Evolutionary conservation across 805 yeast genomes (phyloP).

Genomic region (Candida jianshihensis): DNA sequence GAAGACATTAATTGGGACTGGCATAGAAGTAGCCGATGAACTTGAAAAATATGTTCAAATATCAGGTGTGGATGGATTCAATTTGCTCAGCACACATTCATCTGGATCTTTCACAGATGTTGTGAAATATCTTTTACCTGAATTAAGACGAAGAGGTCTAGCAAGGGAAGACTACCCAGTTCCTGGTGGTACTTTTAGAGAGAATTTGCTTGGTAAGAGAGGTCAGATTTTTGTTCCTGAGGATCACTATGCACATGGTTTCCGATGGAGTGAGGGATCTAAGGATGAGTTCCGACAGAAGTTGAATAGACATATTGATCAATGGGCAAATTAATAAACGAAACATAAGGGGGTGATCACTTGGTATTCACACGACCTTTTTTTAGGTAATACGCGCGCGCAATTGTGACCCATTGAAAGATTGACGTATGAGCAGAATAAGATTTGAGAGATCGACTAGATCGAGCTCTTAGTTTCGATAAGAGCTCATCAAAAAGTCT

Average conservation of each 20-base stretch:
- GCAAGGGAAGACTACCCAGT: slow-evolving; percentile 30
- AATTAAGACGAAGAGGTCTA: slow-evolving; percentile 26
- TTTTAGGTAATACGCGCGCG: too few species aligned
- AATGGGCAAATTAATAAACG: too few species aligned
- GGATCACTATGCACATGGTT: slow-evolving; percentile 12
- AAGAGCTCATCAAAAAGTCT: too few species aligned
- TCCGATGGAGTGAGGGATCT: slow-evolving; percentile 20
- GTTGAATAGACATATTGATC: too few species aligned
- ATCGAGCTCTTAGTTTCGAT: too few species aligned
- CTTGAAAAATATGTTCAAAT: slow-evolving; percentile 31
- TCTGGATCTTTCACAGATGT: slow-evolving; percentile 32
- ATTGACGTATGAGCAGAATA: too few species aligned
- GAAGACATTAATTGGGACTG: slow-evolving; percentile 28
- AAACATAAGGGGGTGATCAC: too few species aligned
- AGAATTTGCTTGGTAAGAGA: slow-evolving; percentile 18
- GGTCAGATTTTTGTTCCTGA: slow-evolving; percentile 13
- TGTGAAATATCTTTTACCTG: slow-evolving; percentile 30
- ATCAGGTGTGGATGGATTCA: slow-evolving; percentile 37
- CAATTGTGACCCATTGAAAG: too few species aligned
- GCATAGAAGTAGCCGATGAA: slow-evolving; percentile 32
- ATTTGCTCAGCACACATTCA: slow-evolving; percentile 30
- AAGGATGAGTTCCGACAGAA: slow-evolving; percentile 24
- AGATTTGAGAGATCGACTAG: too few species aligned
- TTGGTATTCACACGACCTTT: too few species aligned
- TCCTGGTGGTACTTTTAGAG: slow-evolving; percentile 29